phyloP scores from a whole-genome alignment of 23 red algal species.

The Gracilaria vermiculophylla region DNA sequence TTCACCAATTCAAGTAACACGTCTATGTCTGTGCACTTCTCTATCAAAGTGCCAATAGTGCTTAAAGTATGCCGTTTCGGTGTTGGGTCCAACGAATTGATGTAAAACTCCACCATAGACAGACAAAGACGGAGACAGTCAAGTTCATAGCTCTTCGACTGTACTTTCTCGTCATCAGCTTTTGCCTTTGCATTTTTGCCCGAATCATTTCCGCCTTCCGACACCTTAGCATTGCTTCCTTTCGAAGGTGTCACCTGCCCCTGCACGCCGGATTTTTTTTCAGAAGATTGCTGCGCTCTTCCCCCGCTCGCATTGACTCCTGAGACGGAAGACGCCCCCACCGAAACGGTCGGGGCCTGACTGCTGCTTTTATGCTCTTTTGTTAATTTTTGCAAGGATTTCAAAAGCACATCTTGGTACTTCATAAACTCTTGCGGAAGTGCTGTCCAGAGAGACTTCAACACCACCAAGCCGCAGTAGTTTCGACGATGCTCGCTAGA shows the following conservation, averaged over 20 bases:
- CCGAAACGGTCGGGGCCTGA: background rate
- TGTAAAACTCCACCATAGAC: constrained; percentile 51
- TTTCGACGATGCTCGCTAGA: background rate
- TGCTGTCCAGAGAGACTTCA: constrained; percentile 32
- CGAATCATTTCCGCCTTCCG: background rate
- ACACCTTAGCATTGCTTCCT: background rate
- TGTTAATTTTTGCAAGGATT: constrained; percentile 45
- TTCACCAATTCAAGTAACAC: constrained; percentile 69
- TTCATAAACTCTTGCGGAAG: constrained; percentile 16
- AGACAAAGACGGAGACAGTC: constrained; percentile 57
- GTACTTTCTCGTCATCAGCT: background rate
- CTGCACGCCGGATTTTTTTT: background rate
- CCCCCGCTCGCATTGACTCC: background rate
- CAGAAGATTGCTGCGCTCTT: background rate
- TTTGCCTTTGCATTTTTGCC: background rate
- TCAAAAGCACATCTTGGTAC: constrained; percentile 52
- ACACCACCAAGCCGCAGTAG: constrained; percentile 50
- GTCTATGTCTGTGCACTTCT: constrained; percentile 39
- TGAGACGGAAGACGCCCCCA: background rate
- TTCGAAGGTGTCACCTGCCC: background rate
- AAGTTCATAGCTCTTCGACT: constrained; percentile 11
- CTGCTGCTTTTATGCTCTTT: constrained; percentile 15
- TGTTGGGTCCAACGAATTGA: constrained; percentile 27
- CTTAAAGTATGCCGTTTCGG: constrained; percentile 47
- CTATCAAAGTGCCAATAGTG: constrained; percentile 45